Base-by-base conservation (phyloP, 495 filamentous ascomycete genomes). In the Penicillium atrosanguineum region DNA sequence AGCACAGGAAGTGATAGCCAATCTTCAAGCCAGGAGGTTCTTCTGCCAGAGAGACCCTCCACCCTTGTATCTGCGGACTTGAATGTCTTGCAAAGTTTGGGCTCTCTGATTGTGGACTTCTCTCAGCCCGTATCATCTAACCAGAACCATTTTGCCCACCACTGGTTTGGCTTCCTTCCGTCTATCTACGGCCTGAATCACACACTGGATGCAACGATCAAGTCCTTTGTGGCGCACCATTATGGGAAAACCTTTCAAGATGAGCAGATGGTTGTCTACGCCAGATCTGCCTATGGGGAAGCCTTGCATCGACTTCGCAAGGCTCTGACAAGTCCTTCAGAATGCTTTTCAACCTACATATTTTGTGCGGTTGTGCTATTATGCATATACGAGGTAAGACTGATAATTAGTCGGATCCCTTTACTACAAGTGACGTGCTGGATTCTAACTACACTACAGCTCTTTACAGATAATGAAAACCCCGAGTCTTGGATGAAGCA, bases 401-500 rank as follows among this genome's bases (percentile, higher is more conserved):
- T 9, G 14, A 14, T 16, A 46, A 9, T 34, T 20, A 15, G 7
- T 6, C n/a, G 28, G 12, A 42, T 8, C 7, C 11, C 7, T 31
- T 8, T 14, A 14, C 9, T 12, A 5, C 11, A 34, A 34, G 12
- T 34, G 16, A 15, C n/a, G 28, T n/a, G 25, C 7, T 6, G 21
- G 6, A 36, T 21, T 19, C 31, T 59, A 48, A 59, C 18, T 12
- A 18, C 14, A 9, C 28, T 7, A 3, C 1, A 72, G 69, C 60
- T 72, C 2, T 72, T 72, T 49, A 55, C 69, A 15, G 64, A 72
- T 40, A 56, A 54, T 2, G 46, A 64, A n/a, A 55, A 64, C n/a
- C 59, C 64, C 5, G 61, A 64, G 18, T 65, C 65, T 5, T 72
- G 69, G 69, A 72, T 72, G 67, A 67, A 65, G 40, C 69, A 72